Base-by-base conservation (phyloP, 192 early-diverging fungal species). In the Coemansia umbellata region DNA sequence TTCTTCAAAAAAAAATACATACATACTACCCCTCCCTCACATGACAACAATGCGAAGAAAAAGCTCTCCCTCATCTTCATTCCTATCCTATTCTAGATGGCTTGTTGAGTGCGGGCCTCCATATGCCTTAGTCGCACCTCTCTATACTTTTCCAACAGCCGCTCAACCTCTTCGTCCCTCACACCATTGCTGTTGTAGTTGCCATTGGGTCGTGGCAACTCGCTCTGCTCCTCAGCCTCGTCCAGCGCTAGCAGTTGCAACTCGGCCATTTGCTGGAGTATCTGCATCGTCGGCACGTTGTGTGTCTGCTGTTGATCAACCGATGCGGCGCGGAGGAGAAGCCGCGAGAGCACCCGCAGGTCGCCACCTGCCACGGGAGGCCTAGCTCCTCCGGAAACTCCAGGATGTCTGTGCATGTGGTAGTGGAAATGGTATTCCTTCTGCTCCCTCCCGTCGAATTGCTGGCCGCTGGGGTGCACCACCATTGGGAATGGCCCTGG, bases 131-230 rank as follows among this genome's bases (percentile, higher is more conserved):
- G 55, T n/a, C 70, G 70, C 37, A 74, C 58, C 0, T 30, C 45
- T 15, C 54, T 35, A 33, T 74, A 74, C 30, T 59, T 55, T 0
- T 66, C 70, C 8, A 74, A 27, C 7, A 69, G 31, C 10, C 47
- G 18, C n/a, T 18, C 37, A 19, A 44, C 28, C 4, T 52, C 44
- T 5, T n/a, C 33, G 24, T 35, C 13, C 11, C 5, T 18, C 7
- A 9, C 19, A 18, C 37, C 19, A 21, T 14, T 26, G 28, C 5
- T 18, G 3, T 11, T 39, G 35, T 4, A 39, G 7, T 36, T 52
- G 19, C 24, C 50, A n/a, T n/a, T 17, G 27, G 9, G 24, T 14
- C 8, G 36, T 23, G n/a, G 35, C 50, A 28, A 28, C 36, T n/a
- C n/a, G n/a, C n/a, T n/a, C n/a, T n/a, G n/a, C n/a, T n/a, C n/a